Percentiles rank a stretch among this genome's conserved stretches.
Evolutionary conservation across 2,329 filamentous ascomycete species (phyloP).

Genomic region (Colletotrichum sp.): DNA sequence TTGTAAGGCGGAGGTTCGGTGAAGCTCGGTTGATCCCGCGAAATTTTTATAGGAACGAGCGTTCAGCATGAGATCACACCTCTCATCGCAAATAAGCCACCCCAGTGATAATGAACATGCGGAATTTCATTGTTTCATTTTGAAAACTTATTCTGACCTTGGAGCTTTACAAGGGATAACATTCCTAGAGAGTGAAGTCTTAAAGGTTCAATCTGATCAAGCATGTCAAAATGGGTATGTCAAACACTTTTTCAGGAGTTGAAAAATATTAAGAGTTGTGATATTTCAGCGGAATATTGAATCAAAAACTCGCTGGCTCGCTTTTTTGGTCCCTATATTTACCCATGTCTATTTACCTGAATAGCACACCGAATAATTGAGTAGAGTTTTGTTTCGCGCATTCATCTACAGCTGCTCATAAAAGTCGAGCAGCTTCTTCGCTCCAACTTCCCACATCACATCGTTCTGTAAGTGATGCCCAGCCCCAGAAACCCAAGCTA

Average conservation of each 20-base stretch:
- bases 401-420: slow-evolving; percentile 24
- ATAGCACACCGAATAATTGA: not conserved
- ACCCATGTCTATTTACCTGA: not conserved
- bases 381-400: not conserved
- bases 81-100: not conserved
- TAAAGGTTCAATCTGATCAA: not conserved
- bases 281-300: not conserved
- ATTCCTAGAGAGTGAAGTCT: not conserved
- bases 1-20: slow-evolving; percentile 6
- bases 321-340: not conserved
- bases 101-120: not conserved
- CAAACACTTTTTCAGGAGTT: not conserved
- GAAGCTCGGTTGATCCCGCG: not conserved
- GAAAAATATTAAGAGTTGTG: not conserved
- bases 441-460: slow-evolving; percentile 51
- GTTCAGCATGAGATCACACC: not conserved
- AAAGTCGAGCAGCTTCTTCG: slow-evolving; percentile 48
- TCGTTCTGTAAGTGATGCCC: slow-evolving; percentile 62
- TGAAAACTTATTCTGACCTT: not conserved
- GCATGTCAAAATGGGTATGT: not conserved
- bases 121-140: not conserved
- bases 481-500: slow-evolving; percentile 46
- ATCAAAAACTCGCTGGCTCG: not conserved
- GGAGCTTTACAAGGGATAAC: rapidly evolving
- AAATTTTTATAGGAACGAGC: slow-evolving; percentile 3